These are phyloP conservation scores for Cutaneotrichosporon dermatis DNA, from an alignment of 1,284 basidiomycete genomes.

Conservation along the genomic window DNA sequence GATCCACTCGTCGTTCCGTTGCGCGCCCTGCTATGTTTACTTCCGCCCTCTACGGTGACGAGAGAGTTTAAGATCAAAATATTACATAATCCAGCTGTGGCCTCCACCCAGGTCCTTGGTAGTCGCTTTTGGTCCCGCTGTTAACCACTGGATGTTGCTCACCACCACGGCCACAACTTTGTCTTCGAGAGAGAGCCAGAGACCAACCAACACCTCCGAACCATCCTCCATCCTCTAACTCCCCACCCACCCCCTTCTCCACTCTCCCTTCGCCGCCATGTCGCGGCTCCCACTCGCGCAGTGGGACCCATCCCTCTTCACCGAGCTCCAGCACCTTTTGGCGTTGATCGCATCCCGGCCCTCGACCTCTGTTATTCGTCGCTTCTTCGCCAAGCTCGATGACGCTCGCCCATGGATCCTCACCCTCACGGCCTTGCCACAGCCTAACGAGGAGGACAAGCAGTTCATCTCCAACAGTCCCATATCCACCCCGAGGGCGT, in stretches of 20 bases:
- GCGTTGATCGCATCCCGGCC: slow-evolving; percentile 32
- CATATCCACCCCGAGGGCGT: slow-evolving; percentile 26
- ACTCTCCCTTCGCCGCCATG: slow-evolving; percentile 13
- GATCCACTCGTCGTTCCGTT: background rate
- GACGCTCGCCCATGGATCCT: slow-evolving; percentile 42
- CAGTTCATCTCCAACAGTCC: slow-evolving; percentile 30
- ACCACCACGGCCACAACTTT: background rate
- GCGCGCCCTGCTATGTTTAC: background rate
- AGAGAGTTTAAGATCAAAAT: no score
- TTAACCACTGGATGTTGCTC: background rate
- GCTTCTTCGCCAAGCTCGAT: slow-evolving; percentile 32
- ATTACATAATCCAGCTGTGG: background rate
- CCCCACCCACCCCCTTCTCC: background rate
- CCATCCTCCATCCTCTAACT: background rate
- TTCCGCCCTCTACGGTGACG: background rate
- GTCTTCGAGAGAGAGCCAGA: background rate
- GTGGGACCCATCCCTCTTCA: slow-evolving; percentile 42
- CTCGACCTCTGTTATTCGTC: slow-evolving; percentile 35
- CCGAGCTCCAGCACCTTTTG: slow-evolving; percentile 37
- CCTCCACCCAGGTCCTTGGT: background rate
- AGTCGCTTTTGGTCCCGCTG: slow-evolving; percentile 1
- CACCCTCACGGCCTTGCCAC: slow-evolving; percentile 32
- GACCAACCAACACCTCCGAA: slow-evolving; percentile 1
- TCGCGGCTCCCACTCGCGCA: slow-evolving; percentile 27
- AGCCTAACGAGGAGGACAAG: slow-evolving; percentile 36